These are phyloP conservation scores for Tolypocladium paradoxum DNA, from an alignment of 2,329 filamentous ascomycete species.

Conservation along the genomic window DNA sequence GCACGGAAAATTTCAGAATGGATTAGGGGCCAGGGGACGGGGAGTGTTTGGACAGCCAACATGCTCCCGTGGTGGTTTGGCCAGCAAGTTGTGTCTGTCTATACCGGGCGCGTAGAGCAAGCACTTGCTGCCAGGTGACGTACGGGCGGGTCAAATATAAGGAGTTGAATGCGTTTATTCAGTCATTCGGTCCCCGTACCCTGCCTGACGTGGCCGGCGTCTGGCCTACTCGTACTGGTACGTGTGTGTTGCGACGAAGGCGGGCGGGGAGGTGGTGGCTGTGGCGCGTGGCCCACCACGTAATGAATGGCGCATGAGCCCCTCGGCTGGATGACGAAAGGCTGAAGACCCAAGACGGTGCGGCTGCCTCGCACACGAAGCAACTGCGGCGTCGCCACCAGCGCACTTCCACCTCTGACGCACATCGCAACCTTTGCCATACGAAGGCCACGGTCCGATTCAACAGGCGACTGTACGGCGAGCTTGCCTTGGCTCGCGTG, in stretches of 20 bases:
- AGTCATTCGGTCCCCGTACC: too few relatives aligned
- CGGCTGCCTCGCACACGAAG: background rate
- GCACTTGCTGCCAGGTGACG: background rate
- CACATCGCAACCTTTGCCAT: background rate
- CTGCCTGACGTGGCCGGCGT: too few relatives aligned
- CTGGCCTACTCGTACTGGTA: background rate
- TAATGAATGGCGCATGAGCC: background rate
- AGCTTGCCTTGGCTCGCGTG: background rate
- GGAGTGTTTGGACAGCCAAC: background rate
- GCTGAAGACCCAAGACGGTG: background rate
- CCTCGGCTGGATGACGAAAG: conserved; percentile 1
- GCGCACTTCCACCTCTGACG: background rate
- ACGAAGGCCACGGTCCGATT: background rate
- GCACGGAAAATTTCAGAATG: background rate
- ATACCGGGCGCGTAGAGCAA: too few relatives aligned
- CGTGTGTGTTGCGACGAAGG: too few relatives aligned
- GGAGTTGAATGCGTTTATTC: background rate
- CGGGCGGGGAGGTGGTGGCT: background rate
- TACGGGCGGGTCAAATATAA: background rate
- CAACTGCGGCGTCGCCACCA: background rate
- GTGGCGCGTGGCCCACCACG: background rate
- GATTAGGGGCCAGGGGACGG: background rate
- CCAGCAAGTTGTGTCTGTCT: background rate
- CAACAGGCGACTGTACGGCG: background rate
- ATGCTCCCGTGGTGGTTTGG: background rate